Percentiles rank a stretch among this genome's conserved stretches.
These are phyloP conservation scores for Westerdykella ornata DNA, from an alignment of 2,329 filamentous ascomycete species.

Conservation along the genomic window DNA sequence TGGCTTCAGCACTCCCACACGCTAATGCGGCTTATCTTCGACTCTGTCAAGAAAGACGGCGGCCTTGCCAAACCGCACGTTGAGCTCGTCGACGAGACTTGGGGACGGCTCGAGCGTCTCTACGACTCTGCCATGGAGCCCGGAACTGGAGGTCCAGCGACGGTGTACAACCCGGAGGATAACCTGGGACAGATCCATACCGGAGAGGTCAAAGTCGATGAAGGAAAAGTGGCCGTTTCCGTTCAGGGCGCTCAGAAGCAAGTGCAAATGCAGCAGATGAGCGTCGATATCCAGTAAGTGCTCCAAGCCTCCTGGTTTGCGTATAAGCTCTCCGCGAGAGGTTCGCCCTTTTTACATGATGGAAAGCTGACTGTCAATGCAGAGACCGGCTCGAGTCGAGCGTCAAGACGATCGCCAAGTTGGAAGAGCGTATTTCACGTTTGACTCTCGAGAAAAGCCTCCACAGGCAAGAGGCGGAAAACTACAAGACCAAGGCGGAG, in stretches of 20 bases:
- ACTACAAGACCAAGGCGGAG: slow-evolving; percentile 6
- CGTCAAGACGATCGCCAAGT: slow-evolving; percentile 16
- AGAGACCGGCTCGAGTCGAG: slow-evolving; percentile 14
- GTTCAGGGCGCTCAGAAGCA: slow-evolving; percentile 12
- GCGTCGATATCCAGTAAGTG: slow-evolving; percentile 18
- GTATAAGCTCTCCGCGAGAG: neutral
- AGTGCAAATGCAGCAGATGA: slow-evolving; percentile 23
- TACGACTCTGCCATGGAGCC: slow-evolving; percentile 14
- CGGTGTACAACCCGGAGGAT: slow-evolving; percentile 25
- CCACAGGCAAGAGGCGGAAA: slow-evolving; percentile 21
- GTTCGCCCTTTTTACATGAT: slow-evolving; percentile 23
- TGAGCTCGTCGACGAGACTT: slow-evolving; percentile 15
- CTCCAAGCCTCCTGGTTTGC: neutral
- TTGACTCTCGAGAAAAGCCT: slow-evolving; percentile 26
- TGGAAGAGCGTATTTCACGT: slow-evolving; percentile 22
- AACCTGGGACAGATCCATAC: slow-evolving; percentile 21
- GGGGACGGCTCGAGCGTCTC: slow-evolving; percentile 24
- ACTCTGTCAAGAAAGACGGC: slow-evolving; percentile 12
- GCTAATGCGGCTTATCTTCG: slow-evolving; percentile 20
- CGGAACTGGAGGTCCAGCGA: slow-evolving; percentile 16
- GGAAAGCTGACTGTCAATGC: slow-evolving; percentile 22
- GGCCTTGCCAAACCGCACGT: slow-evolving; percentile 6
- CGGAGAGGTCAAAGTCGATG: slow-evolving; percentile 18
- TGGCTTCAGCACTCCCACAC: neutral
- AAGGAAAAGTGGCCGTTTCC: slow-evolving; percentile 3